A percentile compares a stretch with the other conserved stretches of the same genome.
Evolutionary conservation across 1,139 yeast species (phyloP).

Genomic region (Taphrina sp.): DNA sequence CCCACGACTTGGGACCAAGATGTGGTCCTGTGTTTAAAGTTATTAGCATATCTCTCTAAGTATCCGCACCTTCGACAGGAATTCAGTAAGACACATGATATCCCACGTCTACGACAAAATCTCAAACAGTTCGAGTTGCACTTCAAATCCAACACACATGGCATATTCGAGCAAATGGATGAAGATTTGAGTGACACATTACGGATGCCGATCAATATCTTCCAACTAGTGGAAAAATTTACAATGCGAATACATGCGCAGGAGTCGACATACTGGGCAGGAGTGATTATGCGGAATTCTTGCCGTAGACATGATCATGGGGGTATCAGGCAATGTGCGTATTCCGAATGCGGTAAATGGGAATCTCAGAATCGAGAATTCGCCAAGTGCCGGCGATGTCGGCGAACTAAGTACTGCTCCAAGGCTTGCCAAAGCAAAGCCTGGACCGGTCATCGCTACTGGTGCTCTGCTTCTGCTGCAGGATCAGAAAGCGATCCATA

Average conservation of each 20-base stretch:
- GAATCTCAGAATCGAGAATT: conserved; percentile 85
- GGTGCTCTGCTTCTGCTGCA: conserved; percentile 63
- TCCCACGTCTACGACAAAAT: conserved; percentile 48
- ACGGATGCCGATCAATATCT: conserved; percentile 55
- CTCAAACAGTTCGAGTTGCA: conserved; percentile 35
- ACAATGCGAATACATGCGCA: conserved; percentile 67
- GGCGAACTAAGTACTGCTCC: conserved; percentile 90
- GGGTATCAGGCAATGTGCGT: conserved; percentile 94
- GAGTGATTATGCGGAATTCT: conserved; percentile 92
- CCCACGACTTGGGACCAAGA: conserved; percentile 81
- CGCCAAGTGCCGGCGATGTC: conserved; percentile 91
- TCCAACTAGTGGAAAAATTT: conserved; percentile 87
- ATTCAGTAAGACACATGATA: conserved; percentile 67
- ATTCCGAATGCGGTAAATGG: conserved; percentile 93
- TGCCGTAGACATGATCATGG: conserved; percentile 81
- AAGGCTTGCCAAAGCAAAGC: conserved; percentile 87
- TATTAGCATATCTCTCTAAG: conserved; percentile 88
- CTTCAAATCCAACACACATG: conserved; percentile 8
- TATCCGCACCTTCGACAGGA: conserved; percentile 75
- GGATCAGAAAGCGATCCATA: too few relatives aligned
- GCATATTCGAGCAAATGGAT: conserved; percentile 19
- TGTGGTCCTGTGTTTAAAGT: conserved; percentile 87
- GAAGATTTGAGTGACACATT: conserved; percentile 24
- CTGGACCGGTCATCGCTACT: conserved; percentile 89
- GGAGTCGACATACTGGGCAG: conserved; percentile 94